Evolutionary conservation across 1,284 basidiomycete species (phyloP), one percentile per base, ranked within the genome.

Genomic region (Mycosarcoma maydis): DNA sequence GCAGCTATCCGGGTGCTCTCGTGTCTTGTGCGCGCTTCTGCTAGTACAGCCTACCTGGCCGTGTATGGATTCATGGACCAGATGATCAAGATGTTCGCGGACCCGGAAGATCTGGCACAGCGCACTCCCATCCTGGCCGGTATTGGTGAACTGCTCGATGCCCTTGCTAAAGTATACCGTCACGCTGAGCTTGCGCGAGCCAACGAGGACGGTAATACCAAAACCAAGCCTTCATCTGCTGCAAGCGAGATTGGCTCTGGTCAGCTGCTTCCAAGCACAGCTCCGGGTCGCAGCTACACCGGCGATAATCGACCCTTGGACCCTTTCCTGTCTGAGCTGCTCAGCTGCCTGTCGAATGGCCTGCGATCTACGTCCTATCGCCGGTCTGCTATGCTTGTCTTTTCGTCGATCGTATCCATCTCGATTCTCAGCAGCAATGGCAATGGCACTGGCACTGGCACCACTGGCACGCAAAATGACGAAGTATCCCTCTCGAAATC

Each of bases 81-180:
- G 51, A 56, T 72, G 51, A 70, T 69, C 19, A 85, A 85, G 42
- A 85, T 92, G 41, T 96, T 91, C 84, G 86, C 88, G 58, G 86
- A 89, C 69, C 90, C 92, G 0, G 88, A 89, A 42, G 90, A 97
- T 66, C 84, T 88, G 1, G 85, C 89, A 1, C 89, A 90, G 62
- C 88, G 92, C 6, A 86, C 88, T 2, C 86, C 91, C 0, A 87
- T 90, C 29, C 85, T 96, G 13, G 59, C 61, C 3, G 75, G 74
- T 8, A 54, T 80, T 17, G 73, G 71, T 5, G 64, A 73, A 39
- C 38, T 80, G 14, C 61, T 80, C n/a, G 62, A 70, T 29, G 41
- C 67, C 1, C 32, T 80, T 7, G 68, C 66, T 8, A 69, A 75
- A 29, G 67, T 72, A 6, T 77, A 72, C 23, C 48, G 60, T 20